A percentile compares a stretch with the other conserved stretches of the same genome.
These are phyloP conservation scores for Jacaranda copaia DNA, from an alignment of 257 asterid genomes.

Conservation along the genomic window DNA sequence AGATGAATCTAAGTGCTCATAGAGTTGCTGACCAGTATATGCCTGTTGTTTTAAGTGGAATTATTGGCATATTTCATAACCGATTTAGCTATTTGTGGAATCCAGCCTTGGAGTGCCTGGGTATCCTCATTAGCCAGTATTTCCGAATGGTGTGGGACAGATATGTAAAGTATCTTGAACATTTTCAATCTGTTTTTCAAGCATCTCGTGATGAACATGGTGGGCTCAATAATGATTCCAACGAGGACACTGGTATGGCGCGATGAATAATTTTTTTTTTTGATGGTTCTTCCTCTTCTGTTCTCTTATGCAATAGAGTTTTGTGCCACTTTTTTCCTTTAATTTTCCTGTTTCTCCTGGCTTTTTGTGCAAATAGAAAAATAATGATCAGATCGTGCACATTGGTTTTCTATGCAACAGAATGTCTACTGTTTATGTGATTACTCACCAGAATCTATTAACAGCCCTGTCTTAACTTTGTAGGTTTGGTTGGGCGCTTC, in stretches of 20 bases:
- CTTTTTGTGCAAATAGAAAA: conserved; percentile 12
- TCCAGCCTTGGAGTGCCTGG: conserved; percentile 83
- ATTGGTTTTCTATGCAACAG: background rate
- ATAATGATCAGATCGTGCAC: background rate
- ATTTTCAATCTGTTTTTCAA: conserved; percentile 61
- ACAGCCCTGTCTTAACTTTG: conserved; percentile 31
- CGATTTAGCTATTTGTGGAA: conserved; percentile 71
- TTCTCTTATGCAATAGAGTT: conserved; percentile 19
- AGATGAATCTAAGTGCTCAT: conserved; percentile 62
- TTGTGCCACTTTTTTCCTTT: conserved; percentile 31
- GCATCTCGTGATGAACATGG: conserved; percentile 50
- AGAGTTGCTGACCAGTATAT: conserved; percentile 66
- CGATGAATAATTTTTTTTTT: conserved; percentile 9
- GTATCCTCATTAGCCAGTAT: conserved; percentile 63
- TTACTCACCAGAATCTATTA: conserved; percentile 19
- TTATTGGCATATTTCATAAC: conserved; percentile 80
- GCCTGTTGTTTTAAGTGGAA: conserved; percentile 67
- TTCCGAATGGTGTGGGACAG: conserved; percentile 65
- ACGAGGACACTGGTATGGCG: conserved; percentile 59
- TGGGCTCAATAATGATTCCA: conserved; percentile 40
- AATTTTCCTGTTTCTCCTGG: conserved; percentile 12
- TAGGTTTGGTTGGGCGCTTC: conserved; percentile 79
- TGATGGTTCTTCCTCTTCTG: background rate
- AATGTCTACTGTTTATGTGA: conserved; percentile 14
- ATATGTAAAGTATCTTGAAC: conserved; percentile 65